Percentiles rank a stretch among this genome's conserved stretches.
Conservation (phyloP, 371 early-diverging fungal species). For the Batkoa obscura region DNA sequence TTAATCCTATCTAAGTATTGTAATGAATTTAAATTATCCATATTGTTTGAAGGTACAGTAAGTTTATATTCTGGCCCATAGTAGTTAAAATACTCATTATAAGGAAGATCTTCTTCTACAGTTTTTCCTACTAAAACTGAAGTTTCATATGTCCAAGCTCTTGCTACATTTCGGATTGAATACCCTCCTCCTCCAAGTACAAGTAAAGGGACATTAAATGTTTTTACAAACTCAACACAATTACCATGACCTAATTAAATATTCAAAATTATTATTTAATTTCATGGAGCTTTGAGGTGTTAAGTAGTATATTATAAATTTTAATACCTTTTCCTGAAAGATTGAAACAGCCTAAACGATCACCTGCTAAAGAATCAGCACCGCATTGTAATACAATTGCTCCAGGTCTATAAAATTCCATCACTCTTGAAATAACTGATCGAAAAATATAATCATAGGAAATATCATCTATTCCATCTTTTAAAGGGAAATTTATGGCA, state of each 20-base stretch:
- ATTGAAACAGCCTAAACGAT: slow-evolving; percentile 97
- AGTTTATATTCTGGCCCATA: slow-evolving; percentile 88
- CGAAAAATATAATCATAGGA: slow-evolving; percentile 79
- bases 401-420: slow-evolving; percentile 88
- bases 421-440: slow-evolving; percentile 46
- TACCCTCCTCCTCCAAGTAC: slow-evolving; percentile 99
- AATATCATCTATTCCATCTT: slow-evolving; percentile 95
- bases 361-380: slow-evolving; percentile 97
- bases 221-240: slow-evolving; percentile 86
- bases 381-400: slow-evolving; percentile 99
- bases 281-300: no score
- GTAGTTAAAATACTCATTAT: slow-evolving; percentile 87
- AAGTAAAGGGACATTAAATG: slow-evolving; percentile 80
- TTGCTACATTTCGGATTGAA: slow-evolving; percentile 94
- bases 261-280: no score
- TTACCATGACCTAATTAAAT: slow-evolving; percentile 53
- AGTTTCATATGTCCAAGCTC: slow-evolving; percentile 98
- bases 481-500: slow-evolving; percentile 93
- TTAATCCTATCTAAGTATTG: slow-evolving; percentile 78
- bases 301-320: not conserved
- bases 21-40: slow-evolving; percentile 85
- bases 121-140: slow-evolving; percentile 68
- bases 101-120: slow-evolving; percentile 59
- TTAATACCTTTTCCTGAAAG: slow-evolving; percentile 64
- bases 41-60: slow-evolving; percentile 84